phyloP scores from a whole-genome alignment of 108 stramenopile species.

The Nannochloropsis gaditana region DNA sequence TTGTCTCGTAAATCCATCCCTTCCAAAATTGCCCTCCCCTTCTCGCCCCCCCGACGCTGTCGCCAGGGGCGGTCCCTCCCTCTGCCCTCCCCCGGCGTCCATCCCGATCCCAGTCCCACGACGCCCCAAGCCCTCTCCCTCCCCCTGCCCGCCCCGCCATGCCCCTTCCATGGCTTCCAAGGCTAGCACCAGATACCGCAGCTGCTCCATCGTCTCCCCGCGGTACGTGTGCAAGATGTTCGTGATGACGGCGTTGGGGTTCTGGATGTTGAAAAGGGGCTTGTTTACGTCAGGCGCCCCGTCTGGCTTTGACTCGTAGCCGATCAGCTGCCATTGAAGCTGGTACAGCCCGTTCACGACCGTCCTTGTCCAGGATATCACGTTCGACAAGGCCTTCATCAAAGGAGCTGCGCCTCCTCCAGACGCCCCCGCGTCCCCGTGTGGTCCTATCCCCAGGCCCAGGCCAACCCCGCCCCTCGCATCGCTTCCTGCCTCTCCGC shows the following conservation, averaged over 20 bases:
- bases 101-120: too few relatives aligned
- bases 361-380: neutral
- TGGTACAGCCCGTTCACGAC: constrained; percentile 41
- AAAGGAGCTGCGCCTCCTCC: neutral
- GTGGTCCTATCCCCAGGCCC: neutral
- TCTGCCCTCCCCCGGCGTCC: too few relatives aligned
- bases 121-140: too few relatives aligned
- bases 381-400: neutral
- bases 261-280: constrained; percentile 41
- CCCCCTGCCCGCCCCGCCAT: neutral
- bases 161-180: neutral
- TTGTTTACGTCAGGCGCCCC: constrained; percentile 39
- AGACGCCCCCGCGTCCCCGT: neutral
- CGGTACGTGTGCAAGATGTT: constrained; percentile 38
- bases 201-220: constrained; percentile 38
- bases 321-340: constrained; percentile 49
- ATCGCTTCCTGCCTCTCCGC: neutral
- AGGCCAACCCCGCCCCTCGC: neutral
- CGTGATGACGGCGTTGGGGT: constrained; percentile 43
- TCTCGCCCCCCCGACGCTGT: neutral
- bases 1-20: neutral
- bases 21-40: neutral
- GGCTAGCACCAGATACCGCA: neutral
- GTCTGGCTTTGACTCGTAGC: constrained; percentile 47
- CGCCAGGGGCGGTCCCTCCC: too few relatives aligned